A percentile compares a stretch with the other conserved stretches of the same genome.
phyloP scores from a whole-genome alignment of 2,329 filamentous ascomycete species.

The Sporothrix globosa region DNA sequence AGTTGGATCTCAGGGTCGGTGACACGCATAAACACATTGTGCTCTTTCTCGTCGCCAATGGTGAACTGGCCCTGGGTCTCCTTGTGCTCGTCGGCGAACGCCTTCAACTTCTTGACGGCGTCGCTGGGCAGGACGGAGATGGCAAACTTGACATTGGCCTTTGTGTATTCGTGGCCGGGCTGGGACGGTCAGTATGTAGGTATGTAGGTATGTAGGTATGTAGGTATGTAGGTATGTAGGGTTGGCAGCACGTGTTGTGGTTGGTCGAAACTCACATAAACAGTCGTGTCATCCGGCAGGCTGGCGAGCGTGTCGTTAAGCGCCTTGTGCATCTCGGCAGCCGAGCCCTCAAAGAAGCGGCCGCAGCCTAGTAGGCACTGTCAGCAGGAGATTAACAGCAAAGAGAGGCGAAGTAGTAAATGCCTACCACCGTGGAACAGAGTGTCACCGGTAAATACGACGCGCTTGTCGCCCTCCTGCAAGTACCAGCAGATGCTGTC shows the following conservation, averaged over 20 bases:
- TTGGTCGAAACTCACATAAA: slow-evolving; percentile 72
- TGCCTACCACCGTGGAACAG: slow-evolving; percentile 82
- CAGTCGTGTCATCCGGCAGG: slow-evolving; percentile 86
- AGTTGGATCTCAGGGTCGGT: slow-evolving; percentile 79
- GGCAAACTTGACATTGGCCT: slow-evolving; percentile 88
- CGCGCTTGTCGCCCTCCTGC: slow-evolving; percentile 74
- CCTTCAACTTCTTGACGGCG: slow-evolving; percentile 73
- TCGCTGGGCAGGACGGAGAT: slow-evolving; percentile 74
- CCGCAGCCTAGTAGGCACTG: slow-evolving; percentile 69
- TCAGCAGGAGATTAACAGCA: background rate
- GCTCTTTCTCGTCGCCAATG: slow-evolving; percentile 94
- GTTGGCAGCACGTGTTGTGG: slow-evolving; percentile 41
- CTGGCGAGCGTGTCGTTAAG: slow-evolving; percentile 81
- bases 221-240: background rate
- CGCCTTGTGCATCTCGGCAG: slow-evolving; percentile 89
- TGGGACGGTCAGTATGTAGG: slow-evolving; percentile 42
- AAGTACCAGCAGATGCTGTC: slow-evolving; percentile 96
- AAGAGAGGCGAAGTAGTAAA: background rate
- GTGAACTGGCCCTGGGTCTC: slow-evolving; percentile 96
- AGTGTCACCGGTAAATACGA: slow-evolving; percentile 94
- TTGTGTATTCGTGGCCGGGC: slow-evolving; percentile 99
- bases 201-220: background rate
- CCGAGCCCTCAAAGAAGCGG: slow-evolving; percentile 90
- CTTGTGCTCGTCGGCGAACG: slow-evolving; percentile 76
- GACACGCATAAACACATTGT: slow-evolving; percentile 96